Evolutionary conservation across 495 filamentous ascomycete genomes (phyloP), one percentile per base, ranked within the genome.

Genomic region (Aspergillus olivimuriae): DNA sequence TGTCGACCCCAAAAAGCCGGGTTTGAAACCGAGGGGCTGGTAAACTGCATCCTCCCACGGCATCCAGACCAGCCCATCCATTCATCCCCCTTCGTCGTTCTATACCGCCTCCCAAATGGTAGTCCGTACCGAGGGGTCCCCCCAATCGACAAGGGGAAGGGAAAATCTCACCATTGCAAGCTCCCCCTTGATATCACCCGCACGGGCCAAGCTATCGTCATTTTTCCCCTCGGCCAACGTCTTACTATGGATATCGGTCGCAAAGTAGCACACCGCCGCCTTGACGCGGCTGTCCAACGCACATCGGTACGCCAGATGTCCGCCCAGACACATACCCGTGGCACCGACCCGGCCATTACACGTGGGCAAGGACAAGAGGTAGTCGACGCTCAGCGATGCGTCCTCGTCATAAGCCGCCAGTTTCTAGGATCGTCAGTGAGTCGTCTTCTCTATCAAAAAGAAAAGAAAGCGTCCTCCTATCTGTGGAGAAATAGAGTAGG

Each of bases 321-420:
- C 91, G 40, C 91, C 91, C 3, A 97, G 80, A 62, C 91, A 95
- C 91, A 97, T 97, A 23, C 91, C 91, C 6, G 89, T 94, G 2
- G 86, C 70, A 32, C 91, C 91, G 41, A 97, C 80, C 9, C 78
- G 77, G 23, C 91, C 89, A 50, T 81, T 94, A 62, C 90, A 95
- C 16, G 87, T 94, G 6, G 74, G 69, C 9, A 94, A 74, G 11
- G 74, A 74, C 32, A 94, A 65, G 4, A 97, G 80, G 46, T 78
- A 68, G 60, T 86, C 78, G 39, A 97, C 82, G n/a, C 77, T 69
- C 31, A 87, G 70, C 17, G 65, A 73, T 17, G 86, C 78, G 60
- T 97, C 91, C 65, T 86, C 89, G 49, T 95, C 90, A 61, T 97
- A 97, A 23, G 87, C 89, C 23, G 81, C 72, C 17, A 95, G 65